phyloP scores from a whole-genome alignment of 768 basidiomycete genomes.

The Macrocybe gigantea region DNA sequence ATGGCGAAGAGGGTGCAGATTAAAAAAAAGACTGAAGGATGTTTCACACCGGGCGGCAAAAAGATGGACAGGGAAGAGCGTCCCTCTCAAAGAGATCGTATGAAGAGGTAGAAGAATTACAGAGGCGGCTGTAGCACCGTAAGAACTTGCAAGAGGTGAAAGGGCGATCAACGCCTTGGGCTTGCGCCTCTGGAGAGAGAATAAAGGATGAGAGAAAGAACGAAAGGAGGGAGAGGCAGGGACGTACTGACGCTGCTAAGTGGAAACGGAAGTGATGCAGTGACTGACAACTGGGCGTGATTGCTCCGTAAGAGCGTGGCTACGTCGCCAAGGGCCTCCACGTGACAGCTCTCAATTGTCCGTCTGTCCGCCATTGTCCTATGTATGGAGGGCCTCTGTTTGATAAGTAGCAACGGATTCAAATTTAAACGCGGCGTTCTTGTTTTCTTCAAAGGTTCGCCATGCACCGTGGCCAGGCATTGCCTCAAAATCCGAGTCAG shows the following conservation, averaged over 20 bases:
- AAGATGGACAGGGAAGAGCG: neutral
- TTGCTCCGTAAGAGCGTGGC: neutral
- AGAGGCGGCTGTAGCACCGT: slow-evolving; percentile 39
- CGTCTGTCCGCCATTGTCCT: too few species aligned
- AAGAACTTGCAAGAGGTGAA: slow-evolving; percentile 27
- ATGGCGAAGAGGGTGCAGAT: slow-evolving; percentile 4
- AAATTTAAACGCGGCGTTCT: too few species aligned
- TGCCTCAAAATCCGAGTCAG: neutral
- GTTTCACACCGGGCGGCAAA: neutral
- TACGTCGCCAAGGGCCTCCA: neutral
- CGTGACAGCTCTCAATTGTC: neutral
- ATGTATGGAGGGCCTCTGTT: too few species aligned
- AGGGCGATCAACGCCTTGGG: slow-evolving; percentile 69
- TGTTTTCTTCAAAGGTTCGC: too few species aligned
- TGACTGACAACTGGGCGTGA: neutral
- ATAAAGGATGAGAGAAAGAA: slow-evolving; percentile 23
- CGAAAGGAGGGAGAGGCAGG: slow-evolving; percentile 15
- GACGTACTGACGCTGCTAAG: slow-evolving; percentile 8
- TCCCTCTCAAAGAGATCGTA: slow-evolving; percentile 29
- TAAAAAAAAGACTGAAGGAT: slow-evolving; percentile 1
- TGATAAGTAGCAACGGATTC: too few species aligned
- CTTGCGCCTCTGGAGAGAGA: slow-evolving; percentile 39
- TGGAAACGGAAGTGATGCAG: slow-evolving; percentile 1
- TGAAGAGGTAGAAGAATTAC: slow-evolving; percentile 40
- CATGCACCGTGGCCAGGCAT: too few species aligned